These are phyloP conservation scores for Neurospora discreta DNA, from an alignment of 495 filamentous ascomycete genomes.

Conservation along the genomic window DNA sequence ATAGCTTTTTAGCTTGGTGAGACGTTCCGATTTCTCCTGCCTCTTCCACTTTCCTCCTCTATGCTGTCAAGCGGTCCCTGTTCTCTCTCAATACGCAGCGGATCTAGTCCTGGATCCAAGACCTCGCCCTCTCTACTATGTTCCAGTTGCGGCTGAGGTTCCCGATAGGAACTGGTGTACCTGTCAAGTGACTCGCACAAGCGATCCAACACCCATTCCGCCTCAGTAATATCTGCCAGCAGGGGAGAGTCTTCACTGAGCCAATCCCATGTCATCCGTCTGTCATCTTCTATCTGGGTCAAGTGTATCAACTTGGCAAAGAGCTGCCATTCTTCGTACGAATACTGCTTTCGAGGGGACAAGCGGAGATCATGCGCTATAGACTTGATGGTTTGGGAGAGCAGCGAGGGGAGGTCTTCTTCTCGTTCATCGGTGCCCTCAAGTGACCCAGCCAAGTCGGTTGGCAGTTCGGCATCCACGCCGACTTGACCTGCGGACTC, in stretches of 20 bases:
- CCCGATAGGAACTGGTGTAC: conserved; percentile 13
- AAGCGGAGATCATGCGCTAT: conserved; percentile 47
- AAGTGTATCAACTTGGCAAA: conserved; percentile 42
- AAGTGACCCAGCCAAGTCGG: background rate
- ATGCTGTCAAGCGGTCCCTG: background rate
- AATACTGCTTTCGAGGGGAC: conserved; percentile 45
- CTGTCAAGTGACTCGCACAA: conserved; percentile 41
- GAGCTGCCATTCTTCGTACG: conserved; percentile 62
- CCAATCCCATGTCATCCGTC: conserved; percentile 55
- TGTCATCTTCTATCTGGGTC: conserved; percentile 16
- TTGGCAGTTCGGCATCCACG: background rate
- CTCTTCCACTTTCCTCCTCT: background rate
- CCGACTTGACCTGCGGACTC: background rate
- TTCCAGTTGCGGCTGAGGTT: background rate
- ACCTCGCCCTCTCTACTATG: background rate
- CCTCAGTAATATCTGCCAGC: conserved; percentile 43
- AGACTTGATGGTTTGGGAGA: conserved; percentile 48
- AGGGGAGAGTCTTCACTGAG: conserved; percentile 54
- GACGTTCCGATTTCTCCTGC: background rate
- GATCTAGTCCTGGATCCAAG: background rate
- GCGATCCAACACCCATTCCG: conserved; percentile 53
- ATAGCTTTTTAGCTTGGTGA: background rate
- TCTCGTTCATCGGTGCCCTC: background rate
- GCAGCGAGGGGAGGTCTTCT: conserved; percentile 43
- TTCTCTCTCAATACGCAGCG: background rate